Conservation (phyloP, 768 basidiomycete species). For the Termitomyces sp. region DNA sequence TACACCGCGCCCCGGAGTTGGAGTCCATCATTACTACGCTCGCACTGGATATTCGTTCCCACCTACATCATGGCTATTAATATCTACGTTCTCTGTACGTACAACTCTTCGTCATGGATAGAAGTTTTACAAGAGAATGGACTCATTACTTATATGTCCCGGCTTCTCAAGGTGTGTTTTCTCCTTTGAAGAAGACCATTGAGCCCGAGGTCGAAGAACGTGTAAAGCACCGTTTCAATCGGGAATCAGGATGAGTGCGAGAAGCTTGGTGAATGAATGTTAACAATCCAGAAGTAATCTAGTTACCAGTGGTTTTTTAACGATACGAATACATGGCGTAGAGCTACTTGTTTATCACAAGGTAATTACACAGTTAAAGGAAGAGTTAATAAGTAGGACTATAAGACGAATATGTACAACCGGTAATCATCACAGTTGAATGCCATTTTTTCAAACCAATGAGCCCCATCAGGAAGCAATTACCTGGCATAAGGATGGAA, state of each 20-base stretch:
- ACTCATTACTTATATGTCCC: not conserved
- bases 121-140: not conserved
- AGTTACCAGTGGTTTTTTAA: not conserved
- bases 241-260: not conserved
- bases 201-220: not conserved
- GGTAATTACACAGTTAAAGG: conserved; percentile 5
- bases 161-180: not conserved
- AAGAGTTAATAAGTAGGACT: conserved; percentile 15
- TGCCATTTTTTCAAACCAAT: not conserved
- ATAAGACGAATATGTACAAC: conserved; percentile 16
- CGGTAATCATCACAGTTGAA: not conserved
- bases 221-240: not conserved
- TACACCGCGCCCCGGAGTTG: not conserved
- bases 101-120: no score
- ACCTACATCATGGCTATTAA: no score
- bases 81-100: no score
- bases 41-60: no score
- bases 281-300: not conserved
- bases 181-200: no score
- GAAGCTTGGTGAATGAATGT: not conserved
- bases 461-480: conserved; percentile 1
- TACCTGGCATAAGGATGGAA: conserved; percentile 84
- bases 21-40: not conserved
- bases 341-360: not conserved
- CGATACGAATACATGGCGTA: not conserved